Evolutionary conservation across 768 basidiomycete genomes (phyloP).

Genomic region (Leccinum rimulosum): DNA sequence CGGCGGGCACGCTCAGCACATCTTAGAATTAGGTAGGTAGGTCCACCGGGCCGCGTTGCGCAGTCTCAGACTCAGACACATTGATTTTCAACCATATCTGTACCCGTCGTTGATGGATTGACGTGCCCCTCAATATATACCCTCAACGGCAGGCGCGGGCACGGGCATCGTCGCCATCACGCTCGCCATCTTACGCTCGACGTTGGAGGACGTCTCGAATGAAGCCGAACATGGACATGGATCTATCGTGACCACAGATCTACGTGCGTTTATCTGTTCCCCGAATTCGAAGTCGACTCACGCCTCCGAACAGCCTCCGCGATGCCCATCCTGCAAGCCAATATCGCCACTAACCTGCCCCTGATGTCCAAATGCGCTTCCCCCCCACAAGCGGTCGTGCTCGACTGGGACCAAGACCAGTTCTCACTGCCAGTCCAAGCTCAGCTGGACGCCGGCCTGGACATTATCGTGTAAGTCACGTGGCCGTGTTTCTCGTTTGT

Average conservation of each 20-base stretch:
- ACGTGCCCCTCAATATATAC: neutral
- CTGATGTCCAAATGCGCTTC: conserved; percentile 30
- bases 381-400: conserved; percentile 35
- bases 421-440: conserved; percentile 49
- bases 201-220: conserved; percentile 7
- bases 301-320: conserved; percentile 63
- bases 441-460: conserved; percentile 40
- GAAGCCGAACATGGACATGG: conserved; percentile 13
- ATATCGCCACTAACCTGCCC: conserved; percentile 49
- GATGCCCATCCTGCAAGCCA: conserved; percentile 72
- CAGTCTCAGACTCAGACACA: neutral
- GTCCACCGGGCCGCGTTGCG: neutral
- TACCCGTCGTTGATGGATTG: neutral
- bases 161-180: conserved; percentile 79
- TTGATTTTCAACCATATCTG: neutral
- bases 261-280: conserved; percentile 46
- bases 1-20: conserved; percentile 26
- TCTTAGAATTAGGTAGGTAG: conserved; percentile 69
- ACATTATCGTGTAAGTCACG: conserved; percentile 65
- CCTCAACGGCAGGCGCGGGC: conserved; percentile 61
- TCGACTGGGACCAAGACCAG: conserved; percentile 76
- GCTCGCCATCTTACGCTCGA: conserved; percentile 55
- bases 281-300: neutral
- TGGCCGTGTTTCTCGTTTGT: neutral
- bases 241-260: conserved; percentile 65